Percentiles rank a stretch among this genome's conserved stretches.
These are phyloP conservation scores for bread wheat (Triticum aestivum) DNA, from an alignment of 176 grass and related monocot genomes.

Conservation along the genomic window DNA sequence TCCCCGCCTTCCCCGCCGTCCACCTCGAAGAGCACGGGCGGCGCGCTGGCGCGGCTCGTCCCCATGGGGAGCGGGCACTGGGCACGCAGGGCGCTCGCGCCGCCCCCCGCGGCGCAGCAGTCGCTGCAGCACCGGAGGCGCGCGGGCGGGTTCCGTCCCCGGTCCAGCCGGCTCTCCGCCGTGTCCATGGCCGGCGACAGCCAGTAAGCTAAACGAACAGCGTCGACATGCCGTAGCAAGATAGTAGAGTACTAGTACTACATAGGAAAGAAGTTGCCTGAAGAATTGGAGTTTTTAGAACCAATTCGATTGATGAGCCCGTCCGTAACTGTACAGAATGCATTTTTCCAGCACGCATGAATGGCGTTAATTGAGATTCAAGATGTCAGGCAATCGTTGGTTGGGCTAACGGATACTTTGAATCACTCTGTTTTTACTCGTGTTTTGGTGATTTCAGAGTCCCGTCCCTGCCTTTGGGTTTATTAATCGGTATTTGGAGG, in stretches of 20 bases:
- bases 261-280: not conserved
- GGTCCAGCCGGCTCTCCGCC: slow-evolving; percentile 45
- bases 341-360: not conserved
- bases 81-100: slow-evolving; percentile 52
- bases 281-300: not conserved
- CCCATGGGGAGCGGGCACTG: slow-evolving; percentile 52
- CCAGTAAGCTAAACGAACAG: not conserved
- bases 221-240: slow-evolving; percentile 1
- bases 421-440: not conserved
- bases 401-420: not conserved
- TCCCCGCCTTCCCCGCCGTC: not conserved
- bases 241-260: not conserved
- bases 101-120: slow-evolving; percentile 39
- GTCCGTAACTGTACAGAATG: not conserved
- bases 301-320: not conserved
- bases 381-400: not conserved
- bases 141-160: slow-evolving; percentile 3
- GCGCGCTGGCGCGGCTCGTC: slow-evolving; percentile 47
- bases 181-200: slow-evolving; percentile 54
- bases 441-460: not conserved
- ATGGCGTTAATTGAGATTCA: not conserved
- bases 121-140: slow-evolving; percentile 42
- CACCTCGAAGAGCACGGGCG: slow-evolving; percentile 29
- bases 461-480: too few species aligned
- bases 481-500: not conserved